Percentiles rank a stretch among this genome's conserved stretches.
Evolutionary conservation across 2,329 filamentous ascomycete genomes (phyloP).

Genomic region (Venturia aucupariae): DNA sequence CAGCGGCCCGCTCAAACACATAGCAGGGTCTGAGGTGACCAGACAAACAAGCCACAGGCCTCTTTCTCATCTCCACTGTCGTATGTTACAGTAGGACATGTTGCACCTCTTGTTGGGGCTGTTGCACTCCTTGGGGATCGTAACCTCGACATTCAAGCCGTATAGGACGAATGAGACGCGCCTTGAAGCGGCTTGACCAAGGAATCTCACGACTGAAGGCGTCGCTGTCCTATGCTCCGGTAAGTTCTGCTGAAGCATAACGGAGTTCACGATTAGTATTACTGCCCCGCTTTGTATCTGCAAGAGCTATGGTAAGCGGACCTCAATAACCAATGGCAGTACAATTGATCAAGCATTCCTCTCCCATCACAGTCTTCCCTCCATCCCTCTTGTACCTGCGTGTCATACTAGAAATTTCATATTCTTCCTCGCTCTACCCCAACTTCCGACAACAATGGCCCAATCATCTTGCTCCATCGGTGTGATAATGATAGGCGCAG

Average conservation of each 20-base stretch:
- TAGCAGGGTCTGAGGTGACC: too few relatives aligned
- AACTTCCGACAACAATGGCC: not conserved
- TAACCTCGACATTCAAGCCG: not conserved
- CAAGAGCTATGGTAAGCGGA: too few relatives aligned
- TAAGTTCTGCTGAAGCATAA: not conserved
- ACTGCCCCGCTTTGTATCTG: not conserved
- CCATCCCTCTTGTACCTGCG: not conserved
- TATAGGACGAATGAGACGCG: not conserved
- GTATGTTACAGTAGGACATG: too few relatives aligned
- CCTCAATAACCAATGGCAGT: too few relatives aligned
- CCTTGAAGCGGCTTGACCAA: not conserved
- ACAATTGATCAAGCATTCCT: too few relatives aligned
- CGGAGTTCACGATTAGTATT: not conserved
- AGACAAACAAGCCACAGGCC: too few relatives aligned
- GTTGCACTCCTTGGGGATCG: not conserved
- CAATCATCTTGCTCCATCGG: conserved; percentile 17
- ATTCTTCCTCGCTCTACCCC: not conserved
- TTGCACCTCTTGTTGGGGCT: too few relatives aligned
- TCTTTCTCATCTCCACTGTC: too few relatives aligned
- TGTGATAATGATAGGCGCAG: conserved; percentile 26
- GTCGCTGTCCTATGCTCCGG: not conserved
- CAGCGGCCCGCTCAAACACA: too few relatives aligned
- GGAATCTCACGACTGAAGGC: not conserved
- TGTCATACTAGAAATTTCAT: not conserved
- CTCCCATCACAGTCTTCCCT: too few relatives aligned